Evolutionary conservation across 768 basidiomycete genomes (phyloP).

Genomic region (Coprinellus aureogranulatus): DNA sequence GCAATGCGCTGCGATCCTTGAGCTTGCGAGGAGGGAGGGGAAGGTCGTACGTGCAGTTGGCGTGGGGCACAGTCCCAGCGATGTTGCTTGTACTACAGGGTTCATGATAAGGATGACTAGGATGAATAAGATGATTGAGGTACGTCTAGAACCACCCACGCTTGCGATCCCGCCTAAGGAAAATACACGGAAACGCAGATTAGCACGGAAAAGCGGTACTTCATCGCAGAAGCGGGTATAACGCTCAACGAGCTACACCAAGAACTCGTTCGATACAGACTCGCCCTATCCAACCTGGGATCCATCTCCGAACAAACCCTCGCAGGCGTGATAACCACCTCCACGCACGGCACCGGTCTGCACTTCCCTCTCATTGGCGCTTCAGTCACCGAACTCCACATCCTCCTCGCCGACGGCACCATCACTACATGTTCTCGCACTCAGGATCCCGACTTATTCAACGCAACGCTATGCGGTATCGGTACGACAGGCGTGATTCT

Average conservation of each 20-base stretch:
- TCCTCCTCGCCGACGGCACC: constrained; percentile 76
- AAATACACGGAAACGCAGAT: constrained; percentile 44
- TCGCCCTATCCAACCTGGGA: constrained; percentile 91
- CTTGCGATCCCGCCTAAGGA: constrained; percentile 10
- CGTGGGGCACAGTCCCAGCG: constrained; percentile 90
- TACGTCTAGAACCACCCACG: constrained; percentile 38
- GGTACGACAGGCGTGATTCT: constrained; percentile 90
- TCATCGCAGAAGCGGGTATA: constrained; percentile 77
- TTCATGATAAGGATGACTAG: constrained; percentile 81
- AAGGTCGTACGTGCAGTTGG: constrained; percentile 79
- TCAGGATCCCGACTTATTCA: constrained; percentile 73
- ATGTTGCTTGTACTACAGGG: constrained; percentile 85
- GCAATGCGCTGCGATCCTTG: constrained; percentile 73
- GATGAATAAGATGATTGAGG: constrained; percentile 73
- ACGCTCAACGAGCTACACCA: constrained; percentile 72
- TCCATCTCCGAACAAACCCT: constrained; percentile 97
- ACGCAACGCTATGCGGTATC: constrained; percentile 86
- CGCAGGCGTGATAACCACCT: constrained; percentile 89
- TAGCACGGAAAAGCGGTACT: constrained; percentile 61
- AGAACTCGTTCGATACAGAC: constrained; percentile 57
- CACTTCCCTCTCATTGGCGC: constrained; percentile 78
- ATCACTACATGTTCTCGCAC: constrained; percentile 64
- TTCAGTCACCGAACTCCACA: constrained; percentile 68
- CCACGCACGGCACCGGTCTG: constrained; percentile 91
- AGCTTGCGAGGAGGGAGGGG: constrained; percentile 72